Conservation (phyloP, 352 stramenopile genomes). For the Globisporangium nagaii region DNA sequence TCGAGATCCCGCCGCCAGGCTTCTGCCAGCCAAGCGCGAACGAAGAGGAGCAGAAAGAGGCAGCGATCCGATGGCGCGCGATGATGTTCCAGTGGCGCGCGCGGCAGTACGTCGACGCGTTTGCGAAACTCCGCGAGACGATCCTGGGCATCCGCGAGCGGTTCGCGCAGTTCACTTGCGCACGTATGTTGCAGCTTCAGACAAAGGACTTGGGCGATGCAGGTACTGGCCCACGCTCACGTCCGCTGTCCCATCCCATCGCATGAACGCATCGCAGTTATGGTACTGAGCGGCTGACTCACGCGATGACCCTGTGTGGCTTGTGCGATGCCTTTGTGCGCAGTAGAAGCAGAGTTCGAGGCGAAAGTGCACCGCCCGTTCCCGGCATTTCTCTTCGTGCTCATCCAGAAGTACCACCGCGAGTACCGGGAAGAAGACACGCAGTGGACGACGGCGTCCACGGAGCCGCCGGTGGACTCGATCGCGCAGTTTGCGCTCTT, state of each 20-base stretch:
- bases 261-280: background rate
- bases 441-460: conserved; percentile 44
- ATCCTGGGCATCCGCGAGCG: conserved; percentile 49
- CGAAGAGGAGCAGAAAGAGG: conserved; percentile 3
- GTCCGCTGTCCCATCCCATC: background rate
- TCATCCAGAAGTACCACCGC: conserved; percentile 85
- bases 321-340: conserved; percentile 22
- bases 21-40: background rate
- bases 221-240: conserved; percentile 26
- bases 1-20: conserved; percentile 16
- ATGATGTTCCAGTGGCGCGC: conserved; percentile 73
- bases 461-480: conserved; percentile 70
- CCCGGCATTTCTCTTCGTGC: conserved; percentile 57
- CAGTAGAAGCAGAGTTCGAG: conserved; percentile 85
- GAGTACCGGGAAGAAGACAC: conserved; percentile 50
- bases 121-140: conserved; percentile 40
- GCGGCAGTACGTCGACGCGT: conserved; percentile 57
- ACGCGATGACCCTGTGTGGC: conserved; percentile 10
- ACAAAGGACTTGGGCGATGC: conserved; percentile 52
- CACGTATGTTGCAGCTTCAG: conserved; percentile 19
- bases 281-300: background rate
- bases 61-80: conserved; percentile 34
- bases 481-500: conserved; percentile 78
- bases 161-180: conserved; percentile 25
- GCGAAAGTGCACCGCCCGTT: conserved; percentile 74